Evolutionary conservation across 2,329 filamentous ascomycete species (phyloP).

Genomic region (Xylariaceae sp.): DNA sequence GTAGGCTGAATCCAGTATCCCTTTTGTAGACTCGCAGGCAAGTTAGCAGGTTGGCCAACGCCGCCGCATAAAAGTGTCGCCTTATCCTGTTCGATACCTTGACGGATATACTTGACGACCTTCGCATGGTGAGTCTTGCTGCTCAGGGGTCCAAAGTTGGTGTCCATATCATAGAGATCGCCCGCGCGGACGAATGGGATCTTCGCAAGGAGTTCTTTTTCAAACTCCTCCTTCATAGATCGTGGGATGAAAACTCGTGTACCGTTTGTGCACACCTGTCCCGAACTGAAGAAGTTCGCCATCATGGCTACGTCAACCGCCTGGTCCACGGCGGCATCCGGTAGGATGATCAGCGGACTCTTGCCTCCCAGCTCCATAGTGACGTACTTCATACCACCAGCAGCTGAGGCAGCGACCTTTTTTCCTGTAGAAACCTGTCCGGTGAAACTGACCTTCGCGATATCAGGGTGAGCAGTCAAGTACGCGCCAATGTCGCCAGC

Average conservation of each 20-base stretch:
- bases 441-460: conserved; percentile 86
- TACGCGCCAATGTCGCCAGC: conserved; percentile 71
- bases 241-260: conserved; percentile 78
- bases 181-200: conserved; percentile 67
- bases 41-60: conserved; percentile 47
- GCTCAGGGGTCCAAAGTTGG: conserved; percentile 81
- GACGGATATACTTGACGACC: conserved; percentile 68
- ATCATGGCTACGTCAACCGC: conserved; percentile 91
- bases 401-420: conserved; percentile 73
- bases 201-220: conserved; percentile 62
- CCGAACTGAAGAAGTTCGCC: conserved; percentile 87
- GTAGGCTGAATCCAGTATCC: conserved; percentile 86
- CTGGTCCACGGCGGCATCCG: conserved; percentile 69
- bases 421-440: conserved; percentile 78
- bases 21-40: conserved; percentile 45
- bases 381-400: conserved; percentile 78
- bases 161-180: conserved; percentile 62
- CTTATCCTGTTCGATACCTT: conserved; percentile 67
- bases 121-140: conserved; percentile 70
- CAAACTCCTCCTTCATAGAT: conserved; percentile 60
- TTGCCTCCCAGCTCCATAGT: conserved; percentile 92
- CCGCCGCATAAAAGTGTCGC: conserved; percentile 73
- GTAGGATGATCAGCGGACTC: conserved; percentile 72
- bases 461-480: conserved; percentile 63
- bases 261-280: conserved; percentile 90